A percentile compares a stretch with the other conserved stretches of the same genome.
These are phyloP conservation scores for Letharia columbiana DNA, from an alignment of 495 filamentous ascomycete species.

Conservation along the genomic window DNA sequence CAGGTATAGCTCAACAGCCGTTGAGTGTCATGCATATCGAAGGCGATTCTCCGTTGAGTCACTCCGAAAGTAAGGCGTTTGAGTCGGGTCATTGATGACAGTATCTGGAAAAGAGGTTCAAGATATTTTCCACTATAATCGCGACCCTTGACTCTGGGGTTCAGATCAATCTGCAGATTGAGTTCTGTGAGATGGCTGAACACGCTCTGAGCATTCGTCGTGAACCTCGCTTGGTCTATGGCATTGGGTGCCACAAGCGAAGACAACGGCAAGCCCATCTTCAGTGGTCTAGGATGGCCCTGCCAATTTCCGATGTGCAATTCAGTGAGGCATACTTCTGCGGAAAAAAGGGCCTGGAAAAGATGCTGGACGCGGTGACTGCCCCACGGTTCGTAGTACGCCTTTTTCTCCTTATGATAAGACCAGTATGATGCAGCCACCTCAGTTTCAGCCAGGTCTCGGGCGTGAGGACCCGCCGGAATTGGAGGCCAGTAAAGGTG, in stretches of 20 bases:
- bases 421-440: slow-evolving; percentile 1
- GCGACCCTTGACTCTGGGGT: neutral
- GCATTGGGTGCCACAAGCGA: neutral
- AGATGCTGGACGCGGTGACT: neutral
- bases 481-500: neutral
- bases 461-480: neutral
- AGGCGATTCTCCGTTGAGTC: neutral
- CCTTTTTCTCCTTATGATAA: neutral
- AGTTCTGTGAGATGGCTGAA: neutral
- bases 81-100: neutral
- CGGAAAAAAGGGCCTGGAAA: neutral
- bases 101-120: neutral
- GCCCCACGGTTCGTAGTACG: neutral
- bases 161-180: neutral
- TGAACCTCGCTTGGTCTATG: neutral
- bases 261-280: neutral
- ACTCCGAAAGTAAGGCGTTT: neutral
- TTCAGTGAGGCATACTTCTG: neutral
- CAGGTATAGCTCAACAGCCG: neutral
- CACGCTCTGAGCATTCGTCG: neutral
- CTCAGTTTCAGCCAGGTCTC: neutral
- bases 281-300: neutral
- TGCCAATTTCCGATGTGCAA: slow-evolving; percentile 1
- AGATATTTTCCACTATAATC: neutral
- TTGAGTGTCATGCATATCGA: neutral